Percentiles rank a stretch among this genome's conserved stretches.
phyloP scores from a whole-genome alignment of 176 grass and related monocot species.

The Miscanthus lutarioriparius region DNA sequence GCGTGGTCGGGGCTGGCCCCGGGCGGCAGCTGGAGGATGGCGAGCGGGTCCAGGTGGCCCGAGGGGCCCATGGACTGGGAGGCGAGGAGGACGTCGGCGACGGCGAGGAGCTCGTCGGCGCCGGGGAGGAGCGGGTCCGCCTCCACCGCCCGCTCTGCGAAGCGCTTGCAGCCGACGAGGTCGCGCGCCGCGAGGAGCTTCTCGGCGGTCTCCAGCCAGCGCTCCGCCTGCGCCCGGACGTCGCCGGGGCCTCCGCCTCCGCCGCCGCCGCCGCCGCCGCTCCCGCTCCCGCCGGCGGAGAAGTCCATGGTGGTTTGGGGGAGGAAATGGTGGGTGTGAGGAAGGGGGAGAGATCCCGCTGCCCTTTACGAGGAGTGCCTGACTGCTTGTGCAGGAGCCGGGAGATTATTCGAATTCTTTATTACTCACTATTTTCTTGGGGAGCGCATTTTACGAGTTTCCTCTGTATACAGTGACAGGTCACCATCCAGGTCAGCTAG shows the following conservation, averaged over 20 bases:
- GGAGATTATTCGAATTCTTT: not conserved
- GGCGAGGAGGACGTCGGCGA: slow-evolving; percentile 90
- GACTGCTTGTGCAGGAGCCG: not conserved
- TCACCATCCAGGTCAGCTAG: not conserved
- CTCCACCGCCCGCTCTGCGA: slow-evolving; percentile 87
- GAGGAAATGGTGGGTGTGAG: slow-evolving; percentile 2
- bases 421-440: not conserved
- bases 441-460: not conserved
- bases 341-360: not conserved
- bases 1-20: slow-evolving; percentile 23
- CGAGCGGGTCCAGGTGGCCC: slow-evolving; percentile 48
- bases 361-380: not conserved
- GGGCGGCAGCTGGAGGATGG: slow-evolving; percentile 63
- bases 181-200: slow-evolving; percentile 76
- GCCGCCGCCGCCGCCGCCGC: slow-evolving; percentile 24
- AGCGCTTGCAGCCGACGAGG: slow-evolving; percentile 91
- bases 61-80: slow-evolving; percentile 51
- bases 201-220: slow-evolving; percentile 78
- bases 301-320: slow-evolving; percentile 43
- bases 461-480: not conserved
- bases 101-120: slow-evolving; percentile 81
- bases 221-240: slow-evolving; percentile 57
- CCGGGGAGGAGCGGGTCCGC: slow-evolving; percentile 79
- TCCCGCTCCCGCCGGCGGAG: slow-evolving; percentile 36
- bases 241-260: not conserved